A percentile compares a stretch with the other conserved stretches of the same genome.
phyloP scores from a whole-genome alignment of 2,329 filamentous ascomycete genomes.

The Dissoconium aciculare region DNA sequence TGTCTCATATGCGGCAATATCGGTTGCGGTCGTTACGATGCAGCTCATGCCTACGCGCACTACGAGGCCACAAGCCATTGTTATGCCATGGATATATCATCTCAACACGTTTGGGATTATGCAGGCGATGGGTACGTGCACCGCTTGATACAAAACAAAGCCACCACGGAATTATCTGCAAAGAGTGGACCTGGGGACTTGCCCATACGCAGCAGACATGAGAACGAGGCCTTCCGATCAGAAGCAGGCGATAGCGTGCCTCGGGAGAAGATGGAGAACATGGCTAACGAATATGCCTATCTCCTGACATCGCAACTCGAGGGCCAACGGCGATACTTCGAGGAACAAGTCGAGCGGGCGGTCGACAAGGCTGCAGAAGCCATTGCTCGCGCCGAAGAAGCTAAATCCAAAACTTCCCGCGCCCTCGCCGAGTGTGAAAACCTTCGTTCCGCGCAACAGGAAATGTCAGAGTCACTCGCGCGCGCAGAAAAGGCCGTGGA shows the following conservation, averaged over 20 bases:
- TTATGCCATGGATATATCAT: conserved; percentile 83
- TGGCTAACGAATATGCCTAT: conserved; percentile 88
- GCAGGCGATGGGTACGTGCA: conserved; percentile 92
- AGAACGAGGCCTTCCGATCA: conserved; percentile 25
- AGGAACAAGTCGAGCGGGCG: conserved; percentile 77
- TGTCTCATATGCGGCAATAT: conserved; percentile 87
- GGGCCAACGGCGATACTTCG: conserved; percentile 83
- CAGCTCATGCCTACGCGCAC: conserved; percentile 82
- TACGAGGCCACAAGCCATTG: conserved; percentile 82
- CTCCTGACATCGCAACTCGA: conserved; percentile 86
- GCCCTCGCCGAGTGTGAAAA: conserved; percentile 36
- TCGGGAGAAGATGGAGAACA: conserved; percentile 56
- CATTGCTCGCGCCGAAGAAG: conserved; percentile 48
- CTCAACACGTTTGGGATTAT: conserved; percentile 97
- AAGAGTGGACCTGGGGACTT: conserved; percentile 52
- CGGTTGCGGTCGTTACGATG: conserved; percentile 87
- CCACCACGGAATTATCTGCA: conserved; percentile 46
- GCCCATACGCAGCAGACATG: conserved; percentile 36
- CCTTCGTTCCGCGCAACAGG: conserved; percentile 41
- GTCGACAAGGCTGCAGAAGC: conserved; percentile 78
- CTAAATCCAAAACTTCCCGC: conserved; percentile 34
- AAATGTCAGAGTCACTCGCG: conserved; percentile 43
- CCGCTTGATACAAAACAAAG: conserved; percentile 82
- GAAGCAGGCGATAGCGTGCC: conserved; percentile 52
- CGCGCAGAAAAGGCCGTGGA: conserved; percentile 57